Evolutionary conservation across 2,329 filamentous ascomycete genomes (phyloP), one percentile per base, ranked within the genome.

Genomic region (Apiospora kogelbergensis): DNA sequence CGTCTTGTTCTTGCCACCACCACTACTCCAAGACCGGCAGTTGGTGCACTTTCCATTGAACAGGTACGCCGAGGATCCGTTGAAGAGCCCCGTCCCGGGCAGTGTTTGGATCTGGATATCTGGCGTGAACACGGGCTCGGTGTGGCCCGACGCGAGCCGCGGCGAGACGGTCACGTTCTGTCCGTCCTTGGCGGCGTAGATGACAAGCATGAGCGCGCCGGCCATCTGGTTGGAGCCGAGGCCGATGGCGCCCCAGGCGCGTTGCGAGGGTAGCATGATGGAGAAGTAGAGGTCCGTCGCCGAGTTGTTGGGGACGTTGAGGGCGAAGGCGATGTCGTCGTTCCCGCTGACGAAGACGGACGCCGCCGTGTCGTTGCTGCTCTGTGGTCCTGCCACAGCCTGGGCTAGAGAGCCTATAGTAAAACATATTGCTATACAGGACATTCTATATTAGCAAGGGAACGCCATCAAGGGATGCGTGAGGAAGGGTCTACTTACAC

Each of bases 251-350:
- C 83, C 83, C 86, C 86, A 90, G 44, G 84, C 82, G 45, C 81
- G 78, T 11, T 76, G 75, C 45, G 76, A 78, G 40, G 84, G 81
- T 46, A 85, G 83, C 69, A 84, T 82, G 20, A 90, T 73, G n/a
- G 83, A 83, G 76, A 89, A 87, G 78, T 83, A 89, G 46, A 89
- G 74, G 72, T 88, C 82, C 60, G 80, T 81, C 33, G 78, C 72
- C 30, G 80, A 79, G 68, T 84, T 91, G 78, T 90, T 95, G 69
- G 95, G 92, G 60, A 97, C 83, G 78, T 97, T 94, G 11, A 97
- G 75, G 24, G 88, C 89, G 69, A 87, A 85, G 9, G 91, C 91
- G 1, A 82, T 81, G 66, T 79, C 76, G 11, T 67, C 66, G 6
- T 70, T 41, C 1, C 75, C 76, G 2, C 76, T 73, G 70, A 78